A percentile compares a stretch with the other conserved stretches of the same genome.
phyloP scores from a whole-genome alignment of 768 basidiomycete genomes.

The Favolaschia claudopus region DNA sequence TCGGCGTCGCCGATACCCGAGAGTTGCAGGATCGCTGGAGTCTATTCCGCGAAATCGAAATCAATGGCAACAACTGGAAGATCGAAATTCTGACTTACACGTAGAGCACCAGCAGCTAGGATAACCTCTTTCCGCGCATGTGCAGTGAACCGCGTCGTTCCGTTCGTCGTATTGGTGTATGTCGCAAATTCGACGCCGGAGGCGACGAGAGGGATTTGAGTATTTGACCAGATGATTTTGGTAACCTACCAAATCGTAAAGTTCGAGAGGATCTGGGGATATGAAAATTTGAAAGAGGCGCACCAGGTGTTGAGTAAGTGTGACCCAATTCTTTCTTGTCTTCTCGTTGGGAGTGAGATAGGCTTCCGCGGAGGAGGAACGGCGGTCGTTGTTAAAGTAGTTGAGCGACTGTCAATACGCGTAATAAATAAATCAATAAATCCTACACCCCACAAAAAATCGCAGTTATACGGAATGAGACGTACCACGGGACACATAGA shows the following conservation, averaged over 20 bases:
- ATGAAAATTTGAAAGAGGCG: not conserved
- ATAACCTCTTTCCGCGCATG: constrained; percentile 58
- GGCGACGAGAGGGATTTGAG: constrained; percentile 46
- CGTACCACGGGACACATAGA: constrained; percentile 59
- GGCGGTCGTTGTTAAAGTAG: constrained; percentile 55
- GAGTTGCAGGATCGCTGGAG: constrained; percentile 56
- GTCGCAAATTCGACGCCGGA: constrained; percentile 56
- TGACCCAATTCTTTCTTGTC: constrained; percentile 55
- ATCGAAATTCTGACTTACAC: constrained; percentile 38
- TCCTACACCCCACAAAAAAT: not conserved
- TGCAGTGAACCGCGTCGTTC: constrained; percentile 47
- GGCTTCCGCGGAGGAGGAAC: constrained; percentile 60
- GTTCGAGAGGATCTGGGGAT: not conserved
- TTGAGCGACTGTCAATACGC: constrained; percentile 45
- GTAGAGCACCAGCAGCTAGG: constrained; percentile 58
- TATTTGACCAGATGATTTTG: constrained; percentile 48
- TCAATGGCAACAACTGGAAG: not conserved
- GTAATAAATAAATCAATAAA: not conserved
- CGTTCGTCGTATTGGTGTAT: constrained; percentile 37
- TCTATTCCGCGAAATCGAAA: constrained; percentile 29
- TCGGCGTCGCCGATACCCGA: constrained; percentile 63
- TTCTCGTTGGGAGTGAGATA: constrained; percentile 63
- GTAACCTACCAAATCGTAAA: constrained; percentile 43
- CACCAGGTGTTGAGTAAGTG: constrained; percentile 50
- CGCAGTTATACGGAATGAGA: not conserved